Evolutionary conservation across 192 early-diverging fungal species (phyloP).

Genomic region (Piromyces sp.): DNA sequence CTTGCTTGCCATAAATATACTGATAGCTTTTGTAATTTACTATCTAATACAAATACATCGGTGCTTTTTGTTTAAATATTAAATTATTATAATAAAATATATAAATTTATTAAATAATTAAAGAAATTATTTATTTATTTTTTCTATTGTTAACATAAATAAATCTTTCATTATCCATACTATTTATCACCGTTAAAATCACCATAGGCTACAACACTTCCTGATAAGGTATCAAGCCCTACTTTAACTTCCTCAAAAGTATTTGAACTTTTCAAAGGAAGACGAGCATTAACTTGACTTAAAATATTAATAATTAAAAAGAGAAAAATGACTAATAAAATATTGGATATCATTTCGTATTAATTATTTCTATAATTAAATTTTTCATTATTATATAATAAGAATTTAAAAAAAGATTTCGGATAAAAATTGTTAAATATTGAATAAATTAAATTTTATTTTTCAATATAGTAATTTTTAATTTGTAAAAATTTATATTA

Average conservation of each 20-base stretch:
- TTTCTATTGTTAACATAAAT: too few relatives aligned
- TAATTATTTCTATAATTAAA: too few relatives aligned
- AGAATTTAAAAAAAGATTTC: too few relatives aligned
- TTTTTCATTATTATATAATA: too few relatives aligned
- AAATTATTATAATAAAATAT: too few relatives aligned
- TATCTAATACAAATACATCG: slow-evolving; percentile 55
- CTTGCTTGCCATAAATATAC: slow-evolving; percentile 54
- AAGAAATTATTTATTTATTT: too few relatives aligned
- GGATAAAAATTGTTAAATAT: too few relatives aligned
- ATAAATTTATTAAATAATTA: too few relatives aligned
- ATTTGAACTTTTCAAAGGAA: not conserved
- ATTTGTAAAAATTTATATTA: too few relatives aligned
- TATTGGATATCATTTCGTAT: not conserved
- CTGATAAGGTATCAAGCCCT: slow-evolving; percentile 43
- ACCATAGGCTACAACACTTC: slow-evolving; percentile 64
- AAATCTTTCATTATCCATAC: slow-evolving; percentile 17
- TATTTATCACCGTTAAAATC: slow-evolving; percentile 73
- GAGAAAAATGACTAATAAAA: not conserved
- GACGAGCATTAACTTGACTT: not conserved
- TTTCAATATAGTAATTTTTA: too few relatives aligned
- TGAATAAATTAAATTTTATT: too few relatives aligned
- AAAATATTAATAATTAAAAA: not conserved
- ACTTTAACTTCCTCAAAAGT: slow-evolving; percentile 7
- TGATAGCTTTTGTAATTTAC: slow-evolving; percentile 42
- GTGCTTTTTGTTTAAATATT: too few relatives aligned